Conservation (phyloP, 2,329 filamentous ascomycete species). For the Sporothrix inflata region DNA sequence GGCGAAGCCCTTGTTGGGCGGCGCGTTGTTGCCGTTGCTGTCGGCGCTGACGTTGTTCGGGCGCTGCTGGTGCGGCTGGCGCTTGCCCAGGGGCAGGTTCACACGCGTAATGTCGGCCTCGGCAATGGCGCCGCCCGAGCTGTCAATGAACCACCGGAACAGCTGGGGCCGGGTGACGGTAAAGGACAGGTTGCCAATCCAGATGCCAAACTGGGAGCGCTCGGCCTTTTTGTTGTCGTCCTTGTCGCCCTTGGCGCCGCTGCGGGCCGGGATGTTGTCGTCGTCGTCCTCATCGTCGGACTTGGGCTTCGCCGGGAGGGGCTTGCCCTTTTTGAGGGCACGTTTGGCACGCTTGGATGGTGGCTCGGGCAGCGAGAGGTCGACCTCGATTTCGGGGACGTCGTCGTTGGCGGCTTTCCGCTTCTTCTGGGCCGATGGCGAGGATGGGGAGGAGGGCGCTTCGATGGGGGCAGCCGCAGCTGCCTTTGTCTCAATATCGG, state of each 20-base stretch:
- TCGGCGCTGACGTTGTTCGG: constrained; percentile 36
- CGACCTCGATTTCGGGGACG: constrained; percentile 80
- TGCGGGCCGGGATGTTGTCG: constrained; percentile 15
- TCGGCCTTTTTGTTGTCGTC: constrained; percentile 46
- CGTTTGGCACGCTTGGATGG: constrained; percentile 93
- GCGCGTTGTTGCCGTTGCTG: constrained; percentile 43
- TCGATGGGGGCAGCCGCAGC: neutral
- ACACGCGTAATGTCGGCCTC: constrained; percentile 79
- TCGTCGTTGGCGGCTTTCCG: constrained; percentile 59
- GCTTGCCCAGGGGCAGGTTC: constrained; percentile 65
- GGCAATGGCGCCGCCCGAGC: constrained; percentile 67
- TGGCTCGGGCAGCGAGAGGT: constrained; percentile 86
- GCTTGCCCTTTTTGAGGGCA: constrained; percentile 81
- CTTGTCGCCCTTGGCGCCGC: neutral
- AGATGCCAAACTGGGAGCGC: constrained; percentile 82
- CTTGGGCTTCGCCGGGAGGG: constrained; percentile 49
- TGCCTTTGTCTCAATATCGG: constrained; percentile 14
- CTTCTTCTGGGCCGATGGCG: constrained; percentile 67
- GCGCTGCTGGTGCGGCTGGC: constrained; percentile 33
- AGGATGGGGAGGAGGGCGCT: constrained; percentile 35
- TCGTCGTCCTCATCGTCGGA: constrained; percentile 35
- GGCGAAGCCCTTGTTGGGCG: constrained; percentile 85
- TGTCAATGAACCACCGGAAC: constrained; percentile 76
- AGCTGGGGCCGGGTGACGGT: constrained; percentile 73
- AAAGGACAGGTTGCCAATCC: constrained; percentile 96